Evolutionary conservation across 305 asterid genomes (phyloP).

Genomic region (Euphrasia arctica): DNA sequence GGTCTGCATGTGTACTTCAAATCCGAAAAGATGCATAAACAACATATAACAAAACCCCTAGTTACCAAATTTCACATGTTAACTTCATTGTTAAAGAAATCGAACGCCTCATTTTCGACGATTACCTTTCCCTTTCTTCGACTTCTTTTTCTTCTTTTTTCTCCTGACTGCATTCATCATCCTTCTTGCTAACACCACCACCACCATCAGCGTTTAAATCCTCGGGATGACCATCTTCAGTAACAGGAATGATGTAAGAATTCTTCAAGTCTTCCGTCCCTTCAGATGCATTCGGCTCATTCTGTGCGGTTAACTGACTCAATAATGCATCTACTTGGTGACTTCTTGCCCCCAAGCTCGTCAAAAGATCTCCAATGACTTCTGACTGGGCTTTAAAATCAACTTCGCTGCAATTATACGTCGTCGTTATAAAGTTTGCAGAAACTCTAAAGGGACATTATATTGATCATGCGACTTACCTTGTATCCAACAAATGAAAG

Average conservation of each 20-base stretch:
- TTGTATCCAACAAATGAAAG: conserved; percentile 18
- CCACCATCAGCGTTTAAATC: neutral
- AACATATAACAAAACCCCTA: too few species aligned
- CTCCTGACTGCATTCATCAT: neutral
- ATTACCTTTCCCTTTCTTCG: neutral
- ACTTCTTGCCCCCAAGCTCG: neutral
- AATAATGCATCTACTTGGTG: neutral
- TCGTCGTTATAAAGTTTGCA: neutral
- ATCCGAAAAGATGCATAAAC: too few species aligned
- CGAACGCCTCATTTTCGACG: neutral
- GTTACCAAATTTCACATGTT: too few species aligned
- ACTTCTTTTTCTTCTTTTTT: neutral
- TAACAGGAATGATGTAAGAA: neutral
- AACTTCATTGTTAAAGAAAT: too few species aligned
- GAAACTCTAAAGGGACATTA: neutral
- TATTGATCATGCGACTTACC: conserved; percentile 22
- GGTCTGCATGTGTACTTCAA: too few species aligned
- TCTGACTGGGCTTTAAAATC: neutral
- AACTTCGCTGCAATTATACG: neutral
- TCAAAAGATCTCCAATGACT: neutral
- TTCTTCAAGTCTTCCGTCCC: neutral
- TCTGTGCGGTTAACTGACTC: neutral
- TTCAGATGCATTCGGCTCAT: conserved; percentile 1
- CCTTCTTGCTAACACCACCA: neutral
- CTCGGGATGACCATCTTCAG: neutral